A percentile compares a stretch with the other conserved stretches of the same genome.
Conservation (phyloP, 108 stramenopile species). For the Pseudonitzschia delicatissima region DNA sequence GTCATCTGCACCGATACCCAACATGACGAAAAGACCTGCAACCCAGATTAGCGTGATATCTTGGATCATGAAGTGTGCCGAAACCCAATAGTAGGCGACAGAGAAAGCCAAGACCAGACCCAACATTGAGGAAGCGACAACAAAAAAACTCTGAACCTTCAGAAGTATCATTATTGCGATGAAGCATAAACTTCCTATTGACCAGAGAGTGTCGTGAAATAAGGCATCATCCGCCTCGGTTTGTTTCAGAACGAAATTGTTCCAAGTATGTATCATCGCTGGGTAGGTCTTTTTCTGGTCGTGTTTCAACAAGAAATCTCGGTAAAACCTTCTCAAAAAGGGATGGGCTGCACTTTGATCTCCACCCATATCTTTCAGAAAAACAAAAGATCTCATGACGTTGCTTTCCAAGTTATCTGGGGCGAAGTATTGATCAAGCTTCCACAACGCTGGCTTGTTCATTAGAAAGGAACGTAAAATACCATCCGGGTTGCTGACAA, state of each 20-base stretch:
- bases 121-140: conserved; percentile 8
- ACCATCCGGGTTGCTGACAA: neutral
- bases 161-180: conserved; percentile 9
- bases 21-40: conserved; percentile 17
- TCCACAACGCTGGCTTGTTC: neutral
- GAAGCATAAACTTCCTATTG: conserved; percentile 2
- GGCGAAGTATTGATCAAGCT: conserved; percentile 12
- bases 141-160: conserved; percentile 12
- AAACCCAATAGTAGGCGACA: conserved; percentile 13
- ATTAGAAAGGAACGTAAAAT: conserved; percentile 10
- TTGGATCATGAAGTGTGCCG: conserved; percentile 1
- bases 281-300: conserved; percentile 9
- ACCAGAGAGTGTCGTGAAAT: conserved; percentile 12
- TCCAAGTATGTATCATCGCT: conserved; percentile 6
- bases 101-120: conserved; percentile 11
- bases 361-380: neutral
- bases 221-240: conserved; percentile 10
- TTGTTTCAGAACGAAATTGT: conserved; percentile 1
- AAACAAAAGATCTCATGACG: conserved; percentile 5
- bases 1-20: conserved; percentile 16
- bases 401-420: conserved; percentile 9
- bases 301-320: conserved; percentile 11
- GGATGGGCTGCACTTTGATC: conserved; percentile 6
- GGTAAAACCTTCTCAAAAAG: conserved; percentile 1
- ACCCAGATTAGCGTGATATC: conserved; percentile 4